These are phyloP conservation scores for Candida neerlandica DNA, from an alignment of 1,139 yeast species.

Conservation along the genomic window DNA sequence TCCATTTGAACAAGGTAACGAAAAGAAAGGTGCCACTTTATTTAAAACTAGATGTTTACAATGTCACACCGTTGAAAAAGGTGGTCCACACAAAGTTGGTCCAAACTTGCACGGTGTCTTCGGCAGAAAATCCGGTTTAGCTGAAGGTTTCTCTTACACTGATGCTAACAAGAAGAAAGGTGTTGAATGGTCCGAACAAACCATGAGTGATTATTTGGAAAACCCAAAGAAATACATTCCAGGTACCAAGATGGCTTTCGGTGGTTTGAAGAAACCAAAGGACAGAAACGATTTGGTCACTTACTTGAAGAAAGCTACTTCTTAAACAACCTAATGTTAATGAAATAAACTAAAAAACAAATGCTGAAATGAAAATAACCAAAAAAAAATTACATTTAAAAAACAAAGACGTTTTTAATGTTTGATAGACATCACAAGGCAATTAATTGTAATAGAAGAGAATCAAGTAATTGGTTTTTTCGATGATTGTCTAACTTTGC, in stretches of 20 bases:
- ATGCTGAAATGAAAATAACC: not conserved
- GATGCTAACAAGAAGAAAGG: slow-evolving; percentile 98
- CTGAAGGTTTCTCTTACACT: slow-evolving; percentile 92
- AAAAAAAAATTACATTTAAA: not conserved
- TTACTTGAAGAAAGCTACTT: slow-evolving; percentile 78
- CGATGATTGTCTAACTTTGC: slow-evolving; percentile 3
- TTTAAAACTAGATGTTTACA: slow-evolving; percentile 99
- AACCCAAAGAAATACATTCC: slow-evolving; percentile 99
- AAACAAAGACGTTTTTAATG: not conserved
- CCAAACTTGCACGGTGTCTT: slow-evolving; percentile 96
- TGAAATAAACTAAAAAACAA: not conserved
- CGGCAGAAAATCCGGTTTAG: slow-evolving; percentile 90
- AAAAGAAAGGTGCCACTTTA: slow-evolving; percentile 96
- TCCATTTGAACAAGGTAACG: slow-evolving; percentile 73
- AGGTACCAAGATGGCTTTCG: slow-evolving; percentile 99
- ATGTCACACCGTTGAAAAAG: slow-evolving; percentile 96
- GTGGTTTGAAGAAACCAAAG: slow-evolving; percentile 98
- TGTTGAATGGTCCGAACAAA: slow-evolving; percentile 82
- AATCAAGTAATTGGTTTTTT: not conserved
- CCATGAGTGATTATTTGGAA: slow-evolving; percentile 93
- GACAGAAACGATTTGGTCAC: slow-evolving; percentile 97
- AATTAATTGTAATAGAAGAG: not conserved
- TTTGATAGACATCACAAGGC: slow-evolving; percentile 2
- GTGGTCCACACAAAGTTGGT: slow-evolving; percentile 99
- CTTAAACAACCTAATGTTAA: slow-evolving; percentile 33